Evolutionary conservation across 1,284 basidiomycete species (phyloP).

Genomic region (Melampsora abietis-canadensis): DNA sequence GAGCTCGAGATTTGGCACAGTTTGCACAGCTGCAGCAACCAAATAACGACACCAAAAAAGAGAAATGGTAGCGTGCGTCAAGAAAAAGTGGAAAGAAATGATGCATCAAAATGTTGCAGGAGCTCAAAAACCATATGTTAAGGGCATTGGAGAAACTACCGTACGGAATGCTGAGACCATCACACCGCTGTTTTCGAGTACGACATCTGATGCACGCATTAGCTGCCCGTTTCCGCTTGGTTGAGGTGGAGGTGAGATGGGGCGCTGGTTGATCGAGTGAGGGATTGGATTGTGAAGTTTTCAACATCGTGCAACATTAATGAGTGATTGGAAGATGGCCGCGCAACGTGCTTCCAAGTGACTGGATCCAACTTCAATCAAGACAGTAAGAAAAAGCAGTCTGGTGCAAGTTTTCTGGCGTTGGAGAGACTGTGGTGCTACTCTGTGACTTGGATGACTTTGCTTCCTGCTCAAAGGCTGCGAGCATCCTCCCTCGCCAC

Average conservation of each 20-base stretch:
- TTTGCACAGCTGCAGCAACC: conserved; percentile 18
- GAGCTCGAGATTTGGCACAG: conserved; percentile 20
- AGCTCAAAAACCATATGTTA: not conserved
- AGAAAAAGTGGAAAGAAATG: not conserved
- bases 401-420: no score
- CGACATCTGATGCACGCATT: conserved; percentile 38
- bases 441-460: no score
- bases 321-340: no score
- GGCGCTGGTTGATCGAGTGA: not conserved
- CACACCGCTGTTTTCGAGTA: conserved; percentile 33
- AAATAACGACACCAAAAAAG: not conserved
- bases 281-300: no score
- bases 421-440: no score
- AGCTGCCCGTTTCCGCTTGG: conserved; percentile 32
- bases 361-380: no score
- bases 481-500: no score
- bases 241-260: not conserved
- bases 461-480: no score
- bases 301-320: no score
- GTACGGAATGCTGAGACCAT: conserved; percentile 30
- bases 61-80: not conserved
- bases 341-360: no score
- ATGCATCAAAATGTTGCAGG: not conserved
- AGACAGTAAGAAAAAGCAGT: no score
- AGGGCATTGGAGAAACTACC: not conserved